A percentile compares a stretch with the other conserved stretches of the same genome.
Evolutionary conservation across 108 stramenopile species (phyloP).

Genomic region (Seminavis robusta): DNA sequence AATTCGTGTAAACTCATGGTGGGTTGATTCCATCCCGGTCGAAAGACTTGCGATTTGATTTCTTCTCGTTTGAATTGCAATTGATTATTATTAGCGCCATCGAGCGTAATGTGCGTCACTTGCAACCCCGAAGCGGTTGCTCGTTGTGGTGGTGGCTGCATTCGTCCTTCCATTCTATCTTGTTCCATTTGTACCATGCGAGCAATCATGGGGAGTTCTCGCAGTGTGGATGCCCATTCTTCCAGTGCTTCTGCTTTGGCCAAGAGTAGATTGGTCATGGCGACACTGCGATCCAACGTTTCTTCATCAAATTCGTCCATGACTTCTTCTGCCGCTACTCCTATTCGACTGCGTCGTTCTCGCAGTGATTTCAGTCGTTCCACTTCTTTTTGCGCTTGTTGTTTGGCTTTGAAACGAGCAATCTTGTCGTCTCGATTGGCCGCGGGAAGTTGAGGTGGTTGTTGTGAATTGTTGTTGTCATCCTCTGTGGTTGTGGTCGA

Average conservation of each 20-base stretch:
- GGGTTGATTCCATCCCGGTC: slow-evolving; percentile 91
- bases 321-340: slow-evolving; percentile 43
- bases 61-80: slow-evolving; percentile 67
- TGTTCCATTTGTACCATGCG: slow-evolving; percentile 31
- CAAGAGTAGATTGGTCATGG: slow-evolving; percentile 43
- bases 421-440: slow-evolving; percentile 58
- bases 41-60: slow-evolving; percentile 84
- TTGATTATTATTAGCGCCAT: slow-evolving; percentile 61
- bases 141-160: slow-evolving; percentile 7
- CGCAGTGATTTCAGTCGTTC: slow-evolving; percentile 34
- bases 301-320: slow-evolving; percentile 79
- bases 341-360: slow-evolving; percentile 52
- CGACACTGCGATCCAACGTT: slow-evolving; percentile 43
- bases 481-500: not conserved
- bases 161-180: slow-evolving; percentile 2
- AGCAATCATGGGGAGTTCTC: slow-evolving; percentile 72
- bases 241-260: slow-evolving; percentile 56
- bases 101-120: slow-evolving; percentile 77
- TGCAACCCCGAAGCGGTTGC: slow-evolving; percentile 25
- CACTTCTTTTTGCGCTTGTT: slow-evolving; percentile 38
- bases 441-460: not conserved
- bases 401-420: slow-evolving; percentile 47
- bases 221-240: slow-evolving; percentile 44
- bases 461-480: slow-evolving; percentile 4
- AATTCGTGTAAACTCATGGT: slow-evolving; percentile 95